Evolutionary conservation across 371 early-diverging fungal species (phyloP), one percentile per base, ranked within the genome.

Genomic region (Syncephalis plumigaleata): DNA sequence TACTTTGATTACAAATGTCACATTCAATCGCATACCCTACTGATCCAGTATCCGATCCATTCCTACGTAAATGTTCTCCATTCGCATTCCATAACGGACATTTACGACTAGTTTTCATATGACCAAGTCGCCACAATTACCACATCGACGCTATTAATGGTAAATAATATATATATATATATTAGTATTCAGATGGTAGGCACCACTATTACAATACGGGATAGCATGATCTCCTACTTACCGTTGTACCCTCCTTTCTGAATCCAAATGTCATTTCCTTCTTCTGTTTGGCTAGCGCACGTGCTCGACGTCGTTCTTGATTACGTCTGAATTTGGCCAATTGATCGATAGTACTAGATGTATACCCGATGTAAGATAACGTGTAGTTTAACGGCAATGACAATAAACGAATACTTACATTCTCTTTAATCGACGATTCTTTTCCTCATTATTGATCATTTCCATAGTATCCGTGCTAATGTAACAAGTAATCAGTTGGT

Each of bases 21-120:
- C n/a, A n/a, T n/a, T n/a, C n/a, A n/a, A n/a, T n/a, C n/a, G n/a
- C n/a, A n/a, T n/a, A n/a, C n/a, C n/a, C n/a, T n/a, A n/a, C n/a
- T n/a, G n/a, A n/a, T n/a, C n/a, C n/a, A n/a, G n/a, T n/a, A n/a
- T n/a, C n/a, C n/a, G n/a, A n/a, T 31, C 11, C 31, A 31, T 31
- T 31, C 11, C 11, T 31, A 31, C 31, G 31, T 31, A 11, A 7
- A 31, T 31, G 31, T 31, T 31, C 31, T 31, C 31, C 31, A 31
- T 31, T 31, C 4, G 31, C 31, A 31, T 31, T 31, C 31, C 31
- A 31, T 31, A 31, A 11, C 42, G 87, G 87, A 49, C 89, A 88
- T 45, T 73, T 81, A 45, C 79, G 77, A 59, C 86, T 88, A 3
- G 87, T 87, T 58, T 82, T 87, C 83, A 85, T 88, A 47, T 88